Evolutionary conservation across 139 green algal species (phyloP), one percentile per base, ranked within the genome.

Genomic region (Nannochloris sp.): DNA sequence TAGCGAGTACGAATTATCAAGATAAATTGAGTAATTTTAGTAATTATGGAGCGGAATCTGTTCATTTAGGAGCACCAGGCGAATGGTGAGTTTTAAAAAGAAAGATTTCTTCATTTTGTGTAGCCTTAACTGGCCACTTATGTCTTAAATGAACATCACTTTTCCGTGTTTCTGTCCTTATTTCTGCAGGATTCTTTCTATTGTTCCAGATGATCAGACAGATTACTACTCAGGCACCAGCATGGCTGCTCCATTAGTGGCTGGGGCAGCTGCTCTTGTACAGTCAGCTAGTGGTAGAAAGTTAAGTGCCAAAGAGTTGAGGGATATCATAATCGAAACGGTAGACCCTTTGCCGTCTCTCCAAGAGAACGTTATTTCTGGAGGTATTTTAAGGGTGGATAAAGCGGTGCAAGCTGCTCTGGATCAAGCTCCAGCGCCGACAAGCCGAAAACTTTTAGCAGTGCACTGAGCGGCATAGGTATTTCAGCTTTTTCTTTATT

Each of bases 361-460:
- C 9, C 9, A 34, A 12, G 48, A 12, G 9, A 59, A 59, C 8
- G 48, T 59, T 9, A 12, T 9, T 9, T 59, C 48, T 34, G 48
- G 48, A 59, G 48, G 48, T 9, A 12, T 59, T 12, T 12, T 59
- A 9, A 9, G 48, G 10, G 12, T 59, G 9, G 48, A 59, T 36
- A 34, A 39, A 12, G 48, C 48, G 9, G 9, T 59, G 48, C 30
- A 34, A 12, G 48, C 79, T 90, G 67, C 54, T 97, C 95, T 14
- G 83, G 71, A 34, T 96, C 86, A n/a, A 92, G n/a, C n/a, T n/a
- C n/a, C n/a, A n/a, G n/a, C n/a, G n/a, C n/a, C n/a, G n/a, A n/a
- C n/a, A n/a, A n/a, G n/a, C n/a, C n/a, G n/a, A n/a, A n/a, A n/a
- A n/a, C n/a, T n/a, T n/a, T n/a, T n/a, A n/a, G n/a, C n/a, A n/a